phyloP scores from a whole-genome alignment of 371 early-diverging fungal genomes.

The Mortierella sp. region DNA sequence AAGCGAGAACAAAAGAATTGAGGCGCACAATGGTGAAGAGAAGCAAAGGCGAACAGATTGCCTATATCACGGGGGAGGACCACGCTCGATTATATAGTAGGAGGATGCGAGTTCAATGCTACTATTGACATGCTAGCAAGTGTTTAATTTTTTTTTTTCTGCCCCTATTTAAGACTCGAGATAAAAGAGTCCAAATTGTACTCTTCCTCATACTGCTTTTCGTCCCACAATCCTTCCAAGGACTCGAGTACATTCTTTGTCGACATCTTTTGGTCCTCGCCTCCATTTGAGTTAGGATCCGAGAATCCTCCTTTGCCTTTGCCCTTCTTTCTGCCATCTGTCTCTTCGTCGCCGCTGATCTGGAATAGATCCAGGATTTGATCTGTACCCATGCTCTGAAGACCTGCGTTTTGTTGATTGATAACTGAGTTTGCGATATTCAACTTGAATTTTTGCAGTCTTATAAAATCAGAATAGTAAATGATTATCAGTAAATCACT shows the following conservation, averaged over 20 bases:
- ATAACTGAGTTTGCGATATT: constrained; percentile 98
- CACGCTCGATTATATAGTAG: too few relatives aligned
- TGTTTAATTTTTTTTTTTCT: not conserved
- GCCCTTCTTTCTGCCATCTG: constrained; percentile 52
- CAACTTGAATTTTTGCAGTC: constrained; percentile 98
- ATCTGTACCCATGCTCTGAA: constrained; percentile 94
- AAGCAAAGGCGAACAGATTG: too few relatives aligned
- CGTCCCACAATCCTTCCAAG: constrained; percentile 92
- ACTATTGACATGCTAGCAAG: too few relatives aligned
- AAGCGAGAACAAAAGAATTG: too few relatives aligned
- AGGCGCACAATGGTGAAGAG: too few relatives aligned
- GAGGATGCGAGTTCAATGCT: too few relatives aligned
- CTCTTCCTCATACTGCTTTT: constrained; percentile 94
- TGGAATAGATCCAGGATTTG: constrained; percentile 95
- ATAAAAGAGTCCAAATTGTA: constrained; percentile 88
- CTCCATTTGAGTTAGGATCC: constrained; percentile 14
- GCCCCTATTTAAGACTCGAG: constrained; percentile 69
- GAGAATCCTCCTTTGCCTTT: constrained; percentile 34
- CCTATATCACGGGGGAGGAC: too few relatives aligned
- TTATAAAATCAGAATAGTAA: constrained; percentile 19
- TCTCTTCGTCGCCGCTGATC: constrained; percentile 63
- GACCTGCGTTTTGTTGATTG: constrained; percentile 96
- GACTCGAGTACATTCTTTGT: constrained; percentile 88
- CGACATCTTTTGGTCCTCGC: constrained; percentile 59
- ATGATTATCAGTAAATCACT: not conserved